Evolutionary conservation across 1,139 yeast genomes (phyloP).

Genomic region (Pichia sp.): DNA sequence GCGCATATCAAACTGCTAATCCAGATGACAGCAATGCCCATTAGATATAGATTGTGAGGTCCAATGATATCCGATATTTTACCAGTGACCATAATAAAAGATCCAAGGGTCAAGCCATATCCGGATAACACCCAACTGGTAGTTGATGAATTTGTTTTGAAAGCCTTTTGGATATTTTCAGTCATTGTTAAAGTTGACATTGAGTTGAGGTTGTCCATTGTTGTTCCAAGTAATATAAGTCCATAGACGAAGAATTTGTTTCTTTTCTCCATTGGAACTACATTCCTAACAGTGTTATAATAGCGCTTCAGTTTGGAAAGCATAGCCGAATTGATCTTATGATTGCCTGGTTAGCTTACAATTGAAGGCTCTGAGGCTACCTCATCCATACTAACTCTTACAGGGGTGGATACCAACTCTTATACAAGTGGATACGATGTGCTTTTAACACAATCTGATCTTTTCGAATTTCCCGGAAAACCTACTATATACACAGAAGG

Average conservation of each 20-base stretch:
- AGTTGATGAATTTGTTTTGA: conserved; percentile 22
- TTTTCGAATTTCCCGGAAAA: too few relatives aligned
- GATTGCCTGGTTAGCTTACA: too few relatives aligned
- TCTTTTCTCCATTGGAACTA: conserved; percentile 16
- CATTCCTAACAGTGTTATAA: too few relatives aligned
- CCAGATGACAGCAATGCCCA: conserved; percentile 19
- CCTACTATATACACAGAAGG: too few relatives aligned
- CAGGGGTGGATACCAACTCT: too few relatives aligned
- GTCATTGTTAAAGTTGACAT: conserved; percentile 26
- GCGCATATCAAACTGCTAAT: conserved; percentile 29
- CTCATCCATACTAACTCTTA: too few relatives aligned
- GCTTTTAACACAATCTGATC: too few relatives aligned
- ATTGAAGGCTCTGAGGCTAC: too few relatives aligned
- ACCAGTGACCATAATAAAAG: conserved; percentile 33
- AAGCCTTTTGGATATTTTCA: conserved; percentile 20
- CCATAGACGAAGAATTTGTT: conserved; percentile 15
- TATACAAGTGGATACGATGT: too few relatives aligned
- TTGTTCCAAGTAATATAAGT: conserved; percentile 13
- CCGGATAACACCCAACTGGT: conserved; percentile 33
- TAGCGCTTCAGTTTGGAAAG: too few relatives aligned
- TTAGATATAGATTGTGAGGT: conserved; percentile 24
- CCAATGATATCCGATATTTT: conserved; percentile 33
- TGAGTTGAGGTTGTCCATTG: conserved; percentile 27
- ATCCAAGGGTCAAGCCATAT: conserved; percentile 31
- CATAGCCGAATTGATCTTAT: too few relatives aligned